Evolutionary conservation across 345 rosid genomes (phyloP).

Genomic region (Eutrema japonicum): DNA sequence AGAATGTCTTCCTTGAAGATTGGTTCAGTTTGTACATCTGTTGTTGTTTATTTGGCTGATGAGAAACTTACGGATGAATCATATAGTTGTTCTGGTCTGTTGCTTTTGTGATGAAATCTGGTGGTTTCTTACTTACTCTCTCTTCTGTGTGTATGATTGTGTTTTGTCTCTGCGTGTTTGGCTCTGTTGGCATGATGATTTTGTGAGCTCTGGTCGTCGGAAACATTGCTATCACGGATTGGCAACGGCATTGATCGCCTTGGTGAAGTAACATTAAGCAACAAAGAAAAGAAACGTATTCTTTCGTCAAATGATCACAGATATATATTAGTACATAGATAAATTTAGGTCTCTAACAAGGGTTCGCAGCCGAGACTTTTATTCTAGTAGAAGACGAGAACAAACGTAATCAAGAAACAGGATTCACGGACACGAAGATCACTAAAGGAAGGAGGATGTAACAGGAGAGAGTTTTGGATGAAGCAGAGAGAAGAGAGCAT

Average conservation of each 20-base stretch:
- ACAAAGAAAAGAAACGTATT: background rate
- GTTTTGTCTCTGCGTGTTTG: constrained; percentile 29
- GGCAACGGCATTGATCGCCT: background rate
- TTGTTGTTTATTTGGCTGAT: constrained; percentile 19
- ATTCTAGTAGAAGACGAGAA: constrained; percentile 12
- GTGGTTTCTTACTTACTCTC: constrained; percentile 10
- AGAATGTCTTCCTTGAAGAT: constrained; percentile 31
- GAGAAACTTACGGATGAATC: constrained; percentile 9
- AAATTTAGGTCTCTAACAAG: background rate
- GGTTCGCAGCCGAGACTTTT: background rate
- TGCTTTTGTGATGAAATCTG: constrained; percentile 19
- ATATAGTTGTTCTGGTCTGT: constrained; percentile 20
- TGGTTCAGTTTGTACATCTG: background rate
- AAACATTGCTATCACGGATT: constrained; percentile 4
- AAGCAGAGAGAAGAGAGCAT: constrained; percentile 55
- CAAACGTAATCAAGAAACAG: background rate
- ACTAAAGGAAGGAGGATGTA: constrained; percentile 2
- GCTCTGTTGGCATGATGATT: constrained; percentile 14
- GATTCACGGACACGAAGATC: constrained; percentile 8
- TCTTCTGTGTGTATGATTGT: constrained; percentile 1
- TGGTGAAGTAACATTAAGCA: background rate
- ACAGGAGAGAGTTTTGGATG: constrained; percentile 44
- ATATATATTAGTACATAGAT: background rate
- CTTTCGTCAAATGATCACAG: background rate
- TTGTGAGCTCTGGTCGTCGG: background rate